phyloP scores from a whole-genome alignment of 345 rosid genomes.

The Salix koriyanagi region DNA sequence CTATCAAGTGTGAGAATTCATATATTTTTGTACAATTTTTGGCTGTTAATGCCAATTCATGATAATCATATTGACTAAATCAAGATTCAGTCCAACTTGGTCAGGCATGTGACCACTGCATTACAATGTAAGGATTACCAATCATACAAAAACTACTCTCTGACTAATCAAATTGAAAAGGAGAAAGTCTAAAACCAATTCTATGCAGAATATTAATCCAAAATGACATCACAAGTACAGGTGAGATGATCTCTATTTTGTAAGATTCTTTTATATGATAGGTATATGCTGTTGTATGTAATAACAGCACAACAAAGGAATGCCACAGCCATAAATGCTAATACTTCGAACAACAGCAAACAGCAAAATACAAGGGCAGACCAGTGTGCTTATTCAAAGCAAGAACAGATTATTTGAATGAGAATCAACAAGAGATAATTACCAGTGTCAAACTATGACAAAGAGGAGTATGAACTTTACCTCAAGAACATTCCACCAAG shows the following conservation, averaged over 20 bases:
- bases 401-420: background rate
- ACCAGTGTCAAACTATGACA: background rate
- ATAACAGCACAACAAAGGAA: background rate
- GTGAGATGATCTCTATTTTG: background rate
- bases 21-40: too few species aligned
- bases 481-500: conserved; percentile 85
- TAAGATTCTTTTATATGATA: too few species aligned
- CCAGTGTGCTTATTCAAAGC: background rate
- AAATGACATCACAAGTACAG: background rate
- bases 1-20: too few species aligned
- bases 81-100: background rate
- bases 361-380: background rate
- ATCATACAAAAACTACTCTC: background rate
- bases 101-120: background rate
- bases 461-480: conserved; percentile 31
- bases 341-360: conserved; percentile 2
- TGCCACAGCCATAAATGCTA: conserved; percentile 7
- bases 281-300: background rate
- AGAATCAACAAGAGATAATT: background rate
- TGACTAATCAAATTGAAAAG: background rate
- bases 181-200: background rate
- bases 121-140: background rate
- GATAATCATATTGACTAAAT: background rate
- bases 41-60: background rate
- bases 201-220: background rate